Base-by-base conservation (phyloP, 2,329 filamentous ascomycete genomes). In the Alternaria incomplexa region DNA sequence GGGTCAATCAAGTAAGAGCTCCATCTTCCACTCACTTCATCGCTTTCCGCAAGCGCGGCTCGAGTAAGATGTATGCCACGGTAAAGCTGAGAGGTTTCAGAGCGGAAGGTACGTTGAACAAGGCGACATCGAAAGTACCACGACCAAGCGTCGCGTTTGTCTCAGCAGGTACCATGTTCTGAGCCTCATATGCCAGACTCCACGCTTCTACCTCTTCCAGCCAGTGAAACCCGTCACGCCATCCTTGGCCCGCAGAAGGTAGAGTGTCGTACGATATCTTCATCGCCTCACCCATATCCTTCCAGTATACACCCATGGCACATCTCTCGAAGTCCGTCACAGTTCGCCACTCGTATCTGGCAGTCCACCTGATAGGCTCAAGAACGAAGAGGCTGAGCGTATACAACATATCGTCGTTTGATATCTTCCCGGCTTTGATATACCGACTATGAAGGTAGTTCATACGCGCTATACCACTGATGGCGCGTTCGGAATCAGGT, bases 281-380 rank as follows among this genome's bases (percentile, higher is more conserved):
- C 87, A 93, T 90, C 56, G 87, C 86, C 69, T 93, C 89, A 13
- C 91, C 91, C 15, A 92, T 80, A 56, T 84, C 84, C 77, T 91
- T 91, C 91, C 90, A 93, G 71, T 91, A 22, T 0, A 64, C 71
- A 58, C 63, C 72, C 73, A 90, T 78, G 0, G 90, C 91, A 64
- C 89, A 91, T 10, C 83, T 77, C 77, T 94, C 92, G 78, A 93
- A 83, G 1, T 90, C 86, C 15, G 85, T 90, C 22, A 92, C 76
- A 5, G 80, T 43, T 2, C 92, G 86, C 91, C 91, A 95, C 74
- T 95, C 92, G 70, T 88, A 91, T 6, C 81, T 80, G 6, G 83
- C 76, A 30, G 91, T 85, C 83, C 90, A 93, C 13, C 85, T 82
- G 28, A 86, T 77, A 0, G 91, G 90, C 73, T 93, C 89, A 1